These are phyloP conservation scores for Diplodia seriata DNA, from an alignment of 2,329 filamentous ascomycete genomes.

Conservation along the genomic window DNA sequence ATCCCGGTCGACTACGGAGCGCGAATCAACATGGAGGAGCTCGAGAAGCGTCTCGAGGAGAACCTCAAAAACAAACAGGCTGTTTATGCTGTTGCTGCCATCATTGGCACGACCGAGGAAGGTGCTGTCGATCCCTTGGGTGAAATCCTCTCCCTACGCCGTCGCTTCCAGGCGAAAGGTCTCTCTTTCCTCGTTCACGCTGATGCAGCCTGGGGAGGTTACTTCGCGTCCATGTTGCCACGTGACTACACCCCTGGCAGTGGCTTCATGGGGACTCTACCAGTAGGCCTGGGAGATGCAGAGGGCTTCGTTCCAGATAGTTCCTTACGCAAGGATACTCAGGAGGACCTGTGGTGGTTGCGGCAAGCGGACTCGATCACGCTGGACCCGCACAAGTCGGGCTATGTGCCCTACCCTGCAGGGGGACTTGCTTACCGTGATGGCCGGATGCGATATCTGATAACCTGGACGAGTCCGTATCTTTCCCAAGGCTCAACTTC, in stretches of 20 bases:
- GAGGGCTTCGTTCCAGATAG: slow-evolving; percentile 49
- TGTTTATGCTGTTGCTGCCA: slow-evolving; percentile 55
- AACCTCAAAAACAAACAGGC: slow-evolving; percentile 41
- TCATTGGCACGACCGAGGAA: slow-evolving; percentile 59
- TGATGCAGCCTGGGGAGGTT: slow-evolving; percentile 60
- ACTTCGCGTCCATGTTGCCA: slow-evolving; percentile 56
- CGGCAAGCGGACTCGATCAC: slow-evolving; percentile 55
- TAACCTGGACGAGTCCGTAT: slow-evolving; percentile 55
- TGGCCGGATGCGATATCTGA: slow-evolving; percentile 52
- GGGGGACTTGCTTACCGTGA: slow-evolving; percentile 56
- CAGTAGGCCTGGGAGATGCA: slow-evolving; percentile 39
- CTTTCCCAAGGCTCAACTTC: slow-evolving; percentile 50
- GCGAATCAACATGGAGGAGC: slow-evolving; percentile 46
- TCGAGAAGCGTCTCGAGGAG: slow-evolving; percentile 45
- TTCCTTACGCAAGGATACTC: slow-evolving; percentile 46
- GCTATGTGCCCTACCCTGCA: slow-evolving; percentile 57
- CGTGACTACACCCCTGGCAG: slow-evolving; percentile 40
- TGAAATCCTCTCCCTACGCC: slow-evolving; percentile 50
- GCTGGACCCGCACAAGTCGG: slow-evolving; percentile 58
- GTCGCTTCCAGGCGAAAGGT: slow-evolving; percentile 51
- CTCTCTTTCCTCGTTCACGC: slow-evolving; percentile 57
- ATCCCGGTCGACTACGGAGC: slow-evolving; percentile 52
- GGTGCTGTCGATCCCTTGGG: slow-evolving; percentile 55
- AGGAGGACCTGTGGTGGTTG: slow-evolving; percentile 51
- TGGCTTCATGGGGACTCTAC: slow-evolving; percentile 36